Evolutionary conservation across 345 rosid genomes (phyloP).

Genomic region (Citrus mangshanensis): DNA sequence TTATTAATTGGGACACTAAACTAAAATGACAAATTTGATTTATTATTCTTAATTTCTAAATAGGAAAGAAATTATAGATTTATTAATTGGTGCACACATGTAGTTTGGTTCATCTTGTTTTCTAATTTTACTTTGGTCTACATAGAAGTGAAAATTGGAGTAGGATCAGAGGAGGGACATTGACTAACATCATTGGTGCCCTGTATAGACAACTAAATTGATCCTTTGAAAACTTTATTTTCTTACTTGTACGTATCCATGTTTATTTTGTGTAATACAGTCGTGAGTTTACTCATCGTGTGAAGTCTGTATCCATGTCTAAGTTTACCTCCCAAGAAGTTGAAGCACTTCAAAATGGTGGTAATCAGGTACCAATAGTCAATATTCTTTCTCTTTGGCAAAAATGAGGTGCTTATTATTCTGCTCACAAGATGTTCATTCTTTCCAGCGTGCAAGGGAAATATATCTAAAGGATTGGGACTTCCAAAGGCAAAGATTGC

Average conservation of each 20-base stretch:
- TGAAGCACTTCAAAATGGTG: conserved; percentile 93
- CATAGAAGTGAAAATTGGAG: background rate
- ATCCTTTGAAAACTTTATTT: conserved; percentile 7
- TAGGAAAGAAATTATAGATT: background rate
- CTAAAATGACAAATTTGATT: background rate
- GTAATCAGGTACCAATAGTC: conserved; percentile 73
- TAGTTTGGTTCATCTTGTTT: background rate
- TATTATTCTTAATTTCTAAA: background rate
- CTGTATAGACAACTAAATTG: background rate
- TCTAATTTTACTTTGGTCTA: conserved; percentile 3
- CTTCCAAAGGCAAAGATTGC: conserved; percentile 77
- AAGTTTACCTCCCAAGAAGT: conserved; percentile 95
- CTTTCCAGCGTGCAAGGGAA: conserved; percentile 89
- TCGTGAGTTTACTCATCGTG: conserved; percentile 98
- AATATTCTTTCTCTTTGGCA: conserved; percentile 4
- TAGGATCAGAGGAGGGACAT: background rate
- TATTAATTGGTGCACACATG: background rate
- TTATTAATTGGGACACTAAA: background rate
- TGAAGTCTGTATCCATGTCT: conserved; percentile 97
- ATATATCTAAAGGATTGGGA: conserved; percentile 83
- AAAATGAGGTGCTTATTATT: conserved; percentile 8
- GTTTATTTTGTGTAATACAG: conserved; percentile 36
- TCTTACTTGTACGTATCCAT: conserved; percentile 5
- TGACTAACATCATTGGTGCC: conserved; percentile 1
- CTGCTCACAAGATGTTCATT: conserved; percentile 20